phyloP scores from a whole-genome alignment of 306 rosid genomes.

The Prunus davidiana region DNA sequence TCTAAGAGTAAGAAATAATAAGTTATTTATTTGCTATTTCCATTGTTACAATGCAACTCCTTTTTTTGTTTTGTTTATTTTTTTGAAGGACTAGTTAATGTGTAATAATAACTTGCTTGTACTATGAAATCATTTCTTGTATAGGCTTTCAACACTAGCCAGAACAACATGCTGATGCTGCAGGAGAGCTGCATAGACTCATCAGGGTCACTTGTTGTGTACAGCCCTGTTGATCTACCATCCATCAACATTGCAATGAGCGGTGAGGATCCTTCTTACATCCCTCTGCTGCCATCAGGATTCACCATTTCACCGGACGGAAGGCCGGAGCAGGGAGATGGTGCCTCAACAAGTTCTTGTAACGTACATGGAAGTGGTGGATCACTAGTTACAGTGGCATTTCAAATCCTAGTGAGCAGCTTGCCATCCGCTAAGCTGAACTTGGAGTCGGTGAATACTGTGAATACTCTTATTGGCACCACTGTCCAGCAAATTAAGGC shows the following conservation, averaged over 20 bases:
- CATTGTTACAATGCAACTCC: not conserved
- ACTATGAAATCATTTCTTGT: not conserved
- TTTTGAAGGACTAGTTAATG: not conserved
- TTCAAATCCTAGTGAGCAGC: slow-evolving; percentile 81
- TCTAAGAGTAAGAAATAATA: slow-evolving; percentile 53
- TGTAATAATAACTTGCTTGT: not conserved
- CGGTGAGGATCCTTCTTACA: slow-evolving; percentile 84
- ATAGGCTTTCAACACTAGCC: slow-evolving; percentile 77
- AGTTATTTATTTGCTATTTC: not conserved
- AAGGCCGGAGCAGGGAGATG: slow-evolving; percentile 37
- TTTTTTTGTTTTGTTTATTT: not conserved
- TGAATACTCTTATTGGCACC: slow-evolving; percentile 72
- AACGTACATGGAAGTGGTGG: slow-evolving; percentile 52
- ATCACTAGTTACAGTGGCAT: slow-evolving; percentile 74
- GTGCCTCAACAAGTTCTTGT: slow-evolving; percentile 53
- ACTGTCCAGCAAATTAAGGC: slow-evolving; percentile 86
- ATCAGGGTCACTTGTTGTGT: slow-evolving; percentile 82
- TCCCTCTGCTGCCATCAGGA: slow-evolving; percentile 85
- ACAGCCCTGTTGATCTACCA: slow-evolving; percentile 81
- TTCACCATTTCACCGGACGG: slow-evolving; percentile 77
- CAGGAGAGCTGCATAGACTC: slow-evolving; percentile 93
- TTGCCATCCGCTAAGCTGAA: slow-evolving; percentile 79
- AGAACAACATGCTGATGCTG: slow-evolving; percentile 91
- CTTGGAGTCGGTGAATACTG: slow-evolving; percentile 84
- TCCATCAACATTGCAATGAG: slow-evolving; percentile 86